phyloP scores from a whole-genome alignment of 2,329 filamentous ascomycete genomes.

The Calonectria leucothoes region DNA sequence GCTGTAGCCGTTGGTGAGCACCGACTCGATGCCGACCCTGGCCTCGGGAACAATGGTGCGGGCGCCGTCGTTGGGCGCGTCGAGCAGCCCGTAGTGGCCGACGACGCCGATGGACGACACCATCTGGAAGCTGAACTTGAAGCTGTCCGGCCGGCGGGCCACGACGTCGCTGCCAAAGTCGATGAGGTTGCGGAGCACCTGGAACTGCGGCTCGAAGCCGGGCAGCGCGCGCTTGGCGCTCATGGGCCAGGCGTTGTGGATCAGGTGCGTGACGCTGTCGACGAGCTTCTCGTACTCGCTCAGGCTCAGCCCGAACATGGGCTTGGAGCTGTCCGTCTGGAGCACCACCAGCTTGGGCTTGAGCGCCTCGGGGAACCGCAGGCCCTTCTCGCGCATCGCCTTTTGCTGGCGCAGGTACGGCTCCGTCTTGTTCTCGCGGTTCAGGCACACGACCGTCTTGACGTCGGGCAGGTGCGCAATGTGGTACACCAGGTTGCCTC shows the following conservation, averaged over 20 bases:
- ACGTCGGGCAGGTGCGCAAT: conserved; percentile 10
- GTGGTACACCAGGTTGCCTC: conserved; percentile 11
- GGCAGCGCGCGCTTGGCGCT: conserved; percentile 33
- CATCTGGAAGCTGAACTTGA: conserved; percentile 16
- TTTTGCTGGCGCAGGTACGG: conserved; percentile 13
- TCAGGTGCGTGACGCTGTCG: conserved; percentile 22
- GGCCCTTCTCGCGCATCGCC: conserved; percentile 12
- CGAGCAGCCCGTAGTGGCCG: conserved; percentile 12
- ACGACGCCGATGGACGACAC: conserved; percentile 10
- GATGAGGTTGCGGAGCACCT: conserved; percentile 28
- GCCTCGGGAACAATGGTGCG: conserved; percentile 9
- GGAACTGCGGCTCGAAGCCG: conserved; percentile 33
- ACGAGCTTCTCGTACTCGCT: conserved; percentile 10
- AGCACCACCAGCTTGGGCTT: conserved; percentile 10
- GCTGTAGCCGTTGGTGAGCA: conserved; percentile 30
- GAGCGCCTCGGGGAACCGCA: conserved; percentile 4
- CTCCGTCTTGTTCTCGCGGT: conserved; percentile 10
- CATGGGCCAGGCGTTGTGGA: conserved; percentile 39
- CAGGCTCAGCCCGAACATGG: conserved; percentile 4
- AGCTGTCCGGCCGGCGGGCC: neutral
- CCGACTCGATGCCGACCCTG: neutral
- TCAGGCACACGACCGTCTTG: conserved; percentile 7
- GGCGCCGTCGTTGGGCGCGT: neutral
- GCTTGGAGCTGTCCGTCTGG: conserved; percentile 9
- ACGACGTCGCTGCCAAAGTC: neutral